These are phyloP conservation scores for Cladochytrium replicatum DNA, from an alignment of 192 early-diverging fungal species.

Conservation along the genomic window DNA sequence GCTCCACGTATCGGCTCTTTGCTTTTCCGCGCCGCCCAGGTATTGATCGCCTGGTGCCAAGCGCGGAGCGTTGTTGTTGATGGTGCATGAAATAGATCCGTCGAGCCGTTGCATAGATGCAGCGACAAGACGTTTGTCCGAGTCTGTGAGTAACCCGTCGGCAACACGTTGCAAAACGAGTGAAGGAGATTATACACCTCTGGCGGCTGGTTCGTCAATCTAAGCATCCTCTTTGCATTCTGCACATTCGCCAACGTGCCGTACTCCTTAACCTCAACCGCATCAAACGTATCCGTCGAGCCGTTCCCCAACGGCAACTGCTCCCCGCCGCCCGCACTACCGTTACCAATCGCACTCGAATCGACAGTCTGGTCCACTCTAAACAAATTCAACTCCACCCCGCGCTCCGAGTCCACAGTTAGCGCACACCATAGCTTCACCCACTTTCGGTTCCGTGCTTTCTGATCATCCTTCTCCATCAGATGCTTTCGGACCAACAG, in stretches of 20 bases:
- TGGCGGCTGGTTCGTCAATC: constrained; percentile 10
- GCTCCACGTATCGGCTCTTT: constrained; percentile 84
- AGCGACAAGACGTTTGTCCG: constrained; percentile 80
- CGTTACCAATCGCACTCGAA: neutral
- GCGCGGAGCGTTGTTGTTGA: constrained; percentile 58
- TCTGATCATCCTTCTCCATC: constrained; percentile 61
- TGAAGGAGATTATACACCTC: constrained; percentile 54
- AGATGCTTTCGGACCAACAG: constrained; percentile 81
- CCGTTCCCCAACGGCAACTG: neutral
- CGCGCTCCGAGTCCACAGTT: constrained; percentile 42
- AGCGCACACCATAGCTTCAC: constrained; percentile 64
- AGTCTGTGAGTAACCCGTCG: constrained; percentile 70
- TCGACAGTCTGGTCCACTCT: constrained; percentile 45
- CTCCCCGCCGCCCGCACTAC: neutral
- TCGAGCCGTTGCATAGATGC: constrained; percentile 67
- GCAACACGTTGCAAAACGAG: constrained; percentile 68
- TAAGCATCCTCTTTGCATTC: neutral
- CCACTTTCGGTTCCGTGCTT: constrained; percentile 81
- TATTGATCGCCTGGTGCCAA: constrained; percentile 87
- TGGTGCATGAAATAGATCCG: constrained; percentile 81
- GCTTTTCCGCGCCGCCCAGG: constrained; percentile 85
- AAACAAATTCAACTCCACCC: constrained; percentile 71
- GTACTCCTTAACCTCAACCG: neutral
- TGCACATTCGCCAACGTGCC: neutral
- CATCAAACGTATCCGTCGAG: no score